Evolutionary conservation across 805 yeast genomes (phyloP).

Genomic region (Pichia kluyveri): DNA sequence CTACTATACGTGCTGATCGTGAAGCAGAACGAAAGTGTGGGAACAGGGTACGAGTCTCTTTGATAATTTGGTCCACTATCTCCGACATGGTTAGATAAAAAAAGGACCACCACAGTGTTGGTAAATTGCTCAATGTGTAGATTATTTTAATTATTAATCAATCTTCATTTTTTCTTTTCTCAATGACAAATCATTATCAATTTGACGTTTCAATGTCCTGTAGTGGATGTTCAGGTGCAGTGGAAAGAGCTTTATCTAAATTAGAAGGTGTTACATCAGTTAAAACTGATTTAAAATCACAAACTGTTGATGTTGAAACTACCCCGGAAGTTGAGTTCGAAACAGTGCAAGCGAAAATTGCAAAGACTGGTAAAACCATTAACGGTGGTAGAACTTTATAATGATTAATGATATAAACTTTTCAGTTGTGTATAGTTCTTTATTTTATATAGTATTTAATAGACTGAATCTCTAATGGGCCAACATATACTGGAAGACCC

Average conservation of each 20-base stretch:
- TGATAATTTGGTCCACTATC: background rate
- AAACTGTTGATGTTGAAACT: conserved; percentile 60
- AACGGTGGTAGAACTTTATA: conserved; percentile 43
- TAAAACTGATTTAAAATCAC: conserved; percentile 70
- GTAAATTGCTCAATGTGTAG: background rate
- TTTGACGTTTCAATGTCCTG: conserved; percentile 83
- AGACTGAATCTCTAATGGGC: background rate
- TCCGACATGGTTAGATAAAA: background rate
- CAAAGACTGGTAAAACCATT: conserved; percentile 87
- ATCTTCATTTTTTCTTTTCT: background rate
- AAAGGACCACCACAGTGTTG: too few species aligned
- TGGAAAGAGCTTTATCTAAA: conserved; percentile 61
- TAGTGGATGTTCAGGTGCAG: conserved; percentile 82
- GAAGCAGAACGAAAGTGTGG: background rate
- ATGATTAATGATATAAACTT: background rate
- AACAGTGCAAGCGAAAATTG: conserved; percentile 67
- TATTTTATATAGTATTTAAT: conserved; percentile 12
- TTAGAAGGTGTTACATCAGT: conserved; percentile 67
- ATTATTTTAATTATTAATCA: background rate
- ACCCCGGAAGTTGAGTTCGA: conserved; percentile 54
- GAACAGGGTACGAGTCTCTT: background rate
- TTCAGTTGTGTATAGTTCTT: conserved; percentile 20
- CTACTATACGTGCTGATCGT: background rate
- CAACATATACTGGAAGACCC: conserved; percentile 30
- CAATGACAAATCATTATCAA: conserved; percentile 41